Percentiles rank a stretch among this genome's conserved stretches.
These are phyloP conservation scores for Cystofilobasidium bisporidii DNA, from an alignment of 768 basidiomycete species.

Conservation along the genomic window DNA sequence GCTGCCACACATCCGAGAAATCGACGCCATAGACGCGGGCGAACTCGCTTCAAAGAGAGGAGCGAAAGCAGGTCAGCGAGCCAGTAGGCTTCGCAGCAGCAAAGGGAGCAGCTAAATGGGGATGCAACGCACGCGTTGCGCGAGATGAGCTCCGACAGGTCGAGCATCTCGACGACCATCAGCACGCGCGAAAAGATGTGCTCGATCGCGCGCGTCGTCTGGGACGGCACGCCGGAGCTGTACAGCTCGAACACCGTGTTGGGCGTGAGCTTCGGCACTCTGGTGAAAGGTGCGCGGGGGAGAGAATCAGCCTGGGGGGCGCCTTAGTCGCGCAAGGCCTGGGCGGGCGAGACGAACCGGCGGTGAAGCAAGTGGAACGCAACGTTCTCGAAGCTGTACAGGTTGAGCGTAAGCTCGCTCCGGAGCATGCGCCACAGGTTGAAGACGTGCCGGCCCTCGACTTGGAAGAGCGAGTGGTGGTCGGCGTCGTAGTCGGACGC, in stretches of 20 bases:
- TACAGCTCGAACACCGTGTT: conserved; percentile 61
- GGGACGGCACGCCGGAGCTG: conserved; percentile 50
- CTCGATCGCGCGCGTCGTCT: conserved; percentile 50
- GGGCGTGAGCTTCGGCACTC: conserved; percentile 65
- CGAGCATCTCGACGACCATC: conserved; percentile 68
- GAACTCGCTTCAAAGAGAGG: conserved; percentile 59
- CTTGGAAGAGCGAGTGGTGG: conserved; percentile 71
- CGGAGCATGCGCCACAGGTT: conserved; percentile 91
- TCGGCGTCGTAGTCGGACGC: conserved; percentile 18
- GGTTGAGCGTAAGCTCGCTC: conserved; percentile 62
- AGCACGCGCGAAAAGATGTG: conserved; percentile 59
- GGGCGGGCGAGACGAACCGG: conserved; percentile 48
- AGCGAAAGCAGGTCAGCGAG: not conserved
- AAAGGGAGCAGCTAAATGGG: too few species aligned
- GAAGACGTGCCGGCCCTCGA: conserved; percentile 78
- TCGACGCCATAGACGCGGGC: conserved; percentile 96
- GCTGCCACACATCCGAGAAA: conserved; percentile 85
- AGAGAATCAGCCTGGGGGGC: not conserved
- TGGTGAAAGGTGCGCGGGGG: conserved; percentile 36
- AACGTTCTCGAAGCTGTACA: conserved; percentile 83
- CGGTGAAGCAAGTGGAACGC: conserved; percentile 66
- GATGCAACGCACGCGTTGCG: conserved; percentile 71
- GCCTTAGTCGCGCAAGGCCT: not conserved
- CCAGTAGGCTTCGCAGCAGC: too few species aligned
- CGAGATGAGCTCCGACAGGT: conserved; percentile 68